Percentiles rank a stretch among this genome's conserved stretches.
Conservation (phyloP, 768 basidiomycete genomes). For the Mycena galopus region DNA sequence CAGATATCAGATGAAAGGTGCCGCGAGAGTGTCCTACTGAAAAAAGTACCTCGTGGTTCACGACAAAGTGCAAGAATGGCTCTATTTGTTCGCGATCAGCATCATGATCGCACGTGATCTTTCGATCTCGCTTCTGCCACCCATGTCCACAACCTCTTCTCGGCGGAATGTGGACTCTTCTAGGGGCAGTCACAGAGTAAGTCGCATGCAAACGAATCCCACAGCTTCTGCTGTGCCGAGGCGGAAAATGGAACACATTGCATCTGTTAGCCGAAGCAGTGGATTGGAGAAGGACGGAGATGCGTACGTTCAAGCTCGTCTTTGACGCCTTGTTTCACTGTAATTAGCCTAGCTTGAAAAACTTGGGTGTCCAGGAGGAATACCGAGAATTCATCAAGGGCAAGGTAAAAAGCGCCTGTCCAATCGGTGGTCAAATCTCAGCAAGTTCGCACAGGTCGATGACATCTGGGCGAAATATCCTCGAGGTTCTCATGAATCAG, state of each 20-base stretch:
- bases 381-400: constrained; percentile 74
- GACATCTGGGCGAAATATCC: constrained; percentile 58
- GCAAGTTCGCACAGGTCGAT: constrained; percentile 55
- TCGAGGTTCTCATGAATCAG: constrained; percentile 45
- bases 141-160: constrained; percentile 8
- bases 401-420: too few species aligned
- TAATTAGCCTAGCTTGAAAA: constrained; percentile 70
- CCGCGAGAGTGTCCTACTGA: not conserved
- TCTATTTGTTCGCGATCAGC: not conserved
- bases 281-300: constrained; percentile 82
- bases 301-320: constrained; percentile 66
- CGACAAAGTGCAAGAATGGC: not conserved
- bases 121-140: not conserved
- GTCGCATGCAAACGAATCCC: not conserved
- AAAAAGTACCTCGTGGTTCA: not conserved
- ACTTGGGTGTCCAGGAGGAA: constrained; percentile 70
- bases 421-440: too few species aligned
- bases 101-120: not conserved
- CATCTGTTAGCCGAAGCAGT: constrained; percentile 83
- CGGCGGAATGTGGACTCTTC: constrained; percentile 9
- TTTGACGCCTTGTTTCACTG: not conserved
- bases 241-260: constrained; percentile 71
- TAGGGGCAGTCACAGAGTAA: not conserved
- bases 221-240: constrained; percentile 20
- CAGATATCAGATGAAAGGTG: not conserved